Percentiles rank a stretch among this genome's conserved stretches.
phyloP scores from a whole-genome alignment of 306 rosid species.

The Fagus sylvatica region DNA sequence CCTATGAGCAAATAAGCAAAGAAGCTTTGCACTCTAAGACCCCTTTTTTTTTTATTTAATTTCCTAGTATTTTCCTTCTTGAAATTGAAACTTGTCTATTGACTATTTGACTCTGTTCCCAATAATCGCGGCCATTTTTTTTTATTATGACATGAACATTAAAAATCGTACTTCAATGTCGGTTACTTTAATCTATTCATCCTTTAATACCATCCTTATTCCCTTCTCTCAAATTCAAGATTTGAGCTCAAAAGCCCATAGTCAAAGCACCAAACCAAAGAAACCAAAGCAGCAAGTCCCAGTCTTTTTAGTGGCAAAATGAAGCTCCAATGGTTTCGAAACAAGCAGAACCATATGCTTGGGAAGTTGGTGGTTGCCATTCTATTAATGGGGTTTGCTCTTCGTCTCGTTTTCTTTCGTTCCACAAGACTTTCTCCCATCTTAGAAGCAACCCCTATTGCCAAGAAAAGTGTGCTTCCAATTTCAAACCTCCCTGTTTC shows the following conservation, averaged over 20 bases:
- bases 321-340: slow-evolving; percentile 44
- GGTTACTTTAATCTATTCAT: not conserved
- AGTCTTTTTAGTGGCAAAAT: slow-evolving; percentile 24
- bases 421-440: slow-evolving; percentile 45
- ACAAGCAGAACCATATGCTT: slow-evolving; percentile 43
- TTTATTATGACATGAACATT: no score
- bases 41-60: no score
- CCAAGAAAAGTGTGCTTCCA: slow-evolving; percentile 16
- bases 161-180: not conserved
- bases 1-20: no score
- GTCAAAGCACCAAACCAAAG: no score
- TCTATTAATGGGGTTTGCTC: slow-evolving; percentile 59
- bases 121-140: no score
- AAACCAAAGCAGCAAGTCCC: not conserved
- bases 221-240: not conserved
- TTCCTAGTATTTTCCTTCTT: no score
- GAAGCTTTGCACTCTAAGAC: no score
- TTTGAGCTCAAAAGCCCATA: not conserved
- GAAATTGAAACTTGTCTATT: no score
- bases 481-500: slow-evolving; percentile 4
- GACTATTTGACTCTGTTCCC: no score
- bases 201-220: not conserved
- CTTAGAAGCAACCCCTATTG: slow-evolving; percentile 52
- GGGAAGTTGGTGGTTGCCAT: slow-evolving; percentile 47
- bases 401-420: slow-evolving; percentile 56